phyloP scores from a whole-genome alignment of 257 asterid genomes.

The Henckelia pumila region DNA sequence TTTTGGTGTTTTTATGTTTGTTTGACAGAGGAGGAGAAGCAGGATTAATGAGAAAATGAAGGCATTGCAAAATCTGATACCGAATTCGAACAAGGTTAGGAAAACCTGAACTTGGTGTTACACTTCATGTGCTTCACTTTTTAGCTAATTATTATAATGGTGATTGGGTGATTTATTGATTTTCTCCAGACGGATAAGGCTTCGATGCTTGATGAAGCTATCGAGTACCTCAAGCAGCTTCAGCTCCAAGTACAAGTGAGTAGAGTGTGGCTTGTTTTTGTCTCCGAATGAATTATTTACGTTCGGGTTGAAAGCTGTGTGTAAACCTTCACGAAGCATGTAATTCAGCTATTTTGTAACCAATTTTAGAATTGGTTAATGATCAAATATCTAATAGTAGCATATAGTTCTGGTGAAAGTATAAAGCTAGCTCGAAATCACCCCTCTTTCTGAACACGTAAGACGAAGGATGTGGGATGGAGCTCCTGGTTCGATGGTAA shows the following conservation, averaged over 20 bases:
- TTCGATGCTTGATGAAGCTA: slow-evolving; percentile 88
- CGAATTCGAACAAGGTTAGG: slow-evolving; percentile 73
- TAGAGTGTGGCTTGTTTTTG: neutral
- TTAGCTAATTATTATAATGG: neutral
- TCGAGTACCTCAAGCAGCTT: slow-evolving; percentile 80
- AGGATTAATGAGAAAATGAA: slow-evolving; percentile 83
- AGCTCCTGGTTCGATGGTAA: neutral
- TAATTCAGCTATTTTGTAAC: neutral
- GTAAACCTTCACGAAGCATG: neutral
- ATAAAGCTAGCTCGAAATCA: neutral
- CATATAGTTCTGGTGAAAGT: neutral
- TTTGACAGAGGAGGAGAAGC: slow-evolving; percentile 71
- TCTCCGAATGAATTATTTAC: neutral
- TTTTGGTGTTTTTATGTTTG: slow-evolving; percentile 1
- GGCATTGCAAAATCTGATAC: slow-evolving; percentile 76
- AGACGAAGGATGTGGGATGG: neutral
- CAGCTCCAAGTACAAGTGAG: slow-evolving; percentile 84
- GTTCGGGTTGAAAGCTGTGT: neutral
- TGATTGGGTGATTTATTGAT: neutral
- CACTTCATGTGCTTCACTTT: neutral
- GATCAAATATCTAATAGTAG: neutral
- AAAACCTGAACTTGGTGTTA: neutral
- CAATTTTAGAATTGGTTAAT: no score
- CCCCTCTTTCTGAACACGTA: neutral
- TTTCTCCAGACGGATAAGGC: slow-evolving; percentile 75